phyloP scores from a whole-genome alignment of 495 filamentous ascomycete species.

The Annulohypoxylon stygium region DNA sequence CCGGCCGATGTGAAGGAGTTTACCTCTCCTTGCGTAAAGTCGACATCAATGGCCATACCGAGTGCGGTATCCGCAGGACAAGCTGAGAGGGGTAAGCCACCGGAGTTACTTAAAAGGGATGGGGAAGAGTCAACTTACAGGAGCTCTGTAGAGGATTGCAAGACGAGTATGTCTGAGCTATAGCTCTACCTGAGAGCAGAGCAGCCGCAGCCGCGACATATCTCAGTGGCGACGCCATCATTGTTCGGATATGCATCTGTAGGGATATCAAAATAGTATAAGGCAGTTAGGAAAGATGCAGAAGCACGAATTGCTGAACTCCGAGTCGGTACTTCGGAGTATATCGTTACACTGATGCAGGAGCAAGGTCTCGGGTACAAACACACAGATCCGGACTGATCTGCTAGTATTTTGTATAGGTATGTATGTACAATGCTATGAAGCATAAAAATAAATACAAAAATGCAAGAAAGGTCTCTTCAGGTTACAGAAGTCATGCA shows the following conservation, averaged over 20 bases:
- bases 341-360: conserved; percentile 20
- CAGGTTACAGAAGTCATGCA: conserved; percentile 43
- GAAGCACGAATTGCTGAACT: conserved; percentile 11
- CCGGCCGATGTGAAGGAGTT: conserved; percentile 77
- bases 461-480: conserved; percentile 24
- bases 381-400: conserved; percentile 29
- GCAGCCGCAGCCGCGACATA: conserved; percentile 45
- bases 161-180: conserved; percentile 76
- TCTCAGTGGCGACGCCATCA: conserved; percentile 43
- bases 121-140: conserved; percentile 60
- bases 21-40: conserved; percentile 81
- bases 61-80: conserved; percentile 88
- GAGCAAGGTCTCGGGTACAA: conserved; percentile 24
- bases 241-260: conserved; percentile 29
- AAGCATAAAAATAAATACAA: conserved; percentile 22
- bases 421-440: conserved; percentile 32
- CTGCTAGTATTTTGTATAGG: conserved; percentile 15
- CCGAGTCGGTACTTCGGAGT: conserved; percentile 19
- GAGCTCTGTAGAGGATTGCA: conserved; percentile 76
- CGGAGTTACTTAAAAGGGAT: conserved; percentile 2
- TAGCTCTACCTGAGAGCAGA: conserved; percentile 48
- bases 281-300: background rate
- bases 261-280: conserved; percentile 24
- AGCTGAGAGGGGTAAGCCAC: conserved; percentile 42
- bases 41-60: conserved; percentile 79